Evolutionary conservation across 495 filamentous ascomycete genomes (phyloP), one percentile per base, ranked within the genome.

Genomic region (Barbatosphaeria neglecta): DNA sequence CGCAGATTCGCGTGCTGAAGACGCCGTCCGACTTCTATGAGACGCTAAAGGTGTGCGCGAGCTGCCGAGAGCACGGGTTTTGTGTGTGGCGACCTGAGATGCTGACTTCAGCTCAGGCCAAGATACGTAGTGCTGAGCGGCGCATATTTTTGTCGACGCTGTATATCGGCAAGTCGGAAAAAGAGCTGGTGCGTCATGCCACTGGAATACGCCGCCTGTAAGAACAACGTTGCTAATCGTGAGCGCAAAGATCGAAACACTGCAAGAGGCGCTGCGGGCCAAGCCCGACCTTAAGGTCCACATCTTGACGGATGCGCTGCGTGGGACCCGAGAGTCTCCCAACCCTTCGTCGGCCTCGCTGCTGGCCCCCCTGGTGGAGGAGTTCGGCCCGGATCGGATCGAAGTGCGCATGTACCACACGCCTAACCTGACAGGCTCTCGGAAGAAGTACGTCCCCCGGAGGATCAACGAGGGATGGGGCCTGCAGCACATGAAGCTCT

Each of bases 381-480:
- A 95, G 54, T 90, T 94, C 65, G 92, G 90, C 1, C 57, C 82
- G 19, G 80, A 86, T 2, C 75, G 90, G n/a, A 86, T 97, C 37
- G 87, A 97, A 51, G 79, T 99, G 50, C 83, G 89, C 42, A 89
- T 97, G 87, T 97, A 89, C 62, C 92, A 99, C 65, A 97, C 93
- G 1, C 93, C 92, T 2, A 99, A 97, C 53, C 66, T 99, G 23
- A 95, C 85, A 0, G 93, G 92, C 0, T 51, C 90, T 38, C 77
- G 81, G 40, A 97, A 97, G 69, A 79, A 77, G 53, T 60, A 85
- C 52, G 75, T 97, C 37, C 92, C 92, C 2, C 82, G 79, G 51
- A 76, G 92, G 9, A 87, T 97, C 58, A 99, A 99, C 54, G 92
- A 99, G 61, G 92, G 92, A 28, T 99, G 92, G 90, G 92, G 92